Conservation (phyloP, 345 rosid species). For the Ricinus communis region DNA sequence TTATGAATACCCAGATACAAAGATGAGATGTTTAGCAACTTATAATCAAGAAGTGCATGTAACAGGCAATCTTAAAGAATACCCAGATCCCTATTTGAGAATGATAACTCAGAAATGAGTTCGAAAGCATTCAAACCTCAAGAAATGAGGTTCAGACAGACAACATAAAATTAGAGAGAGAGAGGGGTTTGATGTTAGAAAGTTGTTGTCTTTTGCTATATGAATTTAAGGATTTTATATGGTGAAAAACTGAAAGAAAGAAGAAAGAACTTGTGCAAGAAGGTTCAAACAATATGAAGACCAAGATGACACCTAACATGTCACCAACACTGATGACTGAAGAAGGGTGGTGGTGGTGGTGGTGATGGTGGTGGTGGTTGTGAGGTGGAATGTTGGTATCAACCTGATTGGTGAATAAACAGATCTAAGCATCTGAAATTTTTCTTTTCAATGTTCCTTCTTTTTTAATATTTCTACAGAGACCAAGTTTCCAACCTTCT, state of each 20-base stretch:
- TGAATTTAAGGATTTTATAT: slow-evolving; percentile 11
- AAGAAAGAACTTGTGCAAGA: slow-evolving; percentile 4
- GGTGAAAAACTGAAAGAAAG: too few species aligned
- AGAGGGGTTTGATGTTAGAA: neutral
- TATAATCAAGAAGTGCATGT: neutral
- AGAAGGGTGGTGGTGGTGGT: neutral
- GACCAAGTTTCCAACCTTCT: slow-evolving; percentile 30
- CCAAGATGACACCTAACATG: slow-evolving; percentile 21
- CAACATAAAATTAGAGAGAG: neutral
- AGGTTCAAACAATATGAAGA: neutral
- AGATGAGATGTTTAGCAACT: slow-evolving; percentile 6
- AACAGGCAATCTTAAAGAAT: neutral
- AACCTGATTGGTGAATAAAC: slow-evolving; percentile 1
- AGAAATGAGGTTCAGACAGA: slow-evolving; percentile 20
- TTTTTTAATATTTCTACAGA: slow-evolving; percentile 23
- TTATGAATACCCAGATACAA: slow-evolving; percentile 13
- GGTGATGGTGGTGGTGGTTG: slow-evolving; percentile 15
- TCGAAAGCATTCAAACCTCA: neutral
- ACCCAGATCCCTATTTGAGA: slow-evolving; percentile 22
- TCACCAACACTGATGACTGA: slow-evolving; percentile 24
- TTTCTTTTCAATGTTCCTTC: slow-evolving; percentile 26
- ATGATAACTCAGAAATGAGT: neutral
- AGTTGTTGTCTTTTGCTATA: slow-evolving; percentile 9
- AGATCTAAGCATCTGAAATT: slow-evolving; percentile 15
- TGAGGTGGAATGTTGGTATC: slow-evolving; percentile 47